Evolutionary conservation across 2,329 filamentous ascomycete genomes (phyloP).

Genomic region (Tolypocladium album): DNA sequence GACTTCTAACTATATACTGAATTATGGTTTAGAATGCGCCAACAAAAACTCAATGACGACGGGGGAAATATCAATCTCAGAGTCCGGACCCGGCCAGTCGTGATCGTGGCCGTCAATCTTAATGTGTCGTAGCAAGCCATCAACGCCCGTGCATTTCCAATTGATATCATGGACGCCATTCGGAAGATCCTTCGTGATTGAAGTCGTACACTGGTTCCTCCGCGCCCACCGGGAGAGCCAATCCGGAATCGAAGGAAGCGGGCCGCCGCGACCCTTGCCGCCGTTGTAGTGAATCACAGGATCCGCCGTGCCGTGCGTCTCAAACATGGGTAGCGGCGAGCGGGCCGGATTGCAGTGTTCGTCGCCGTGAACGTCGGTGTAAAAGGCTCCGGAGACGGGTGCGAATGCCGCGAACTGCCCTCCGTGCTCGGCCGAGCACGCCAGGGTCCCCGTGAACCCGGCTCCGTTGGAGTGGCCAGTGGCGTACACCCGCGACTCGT

Average conservation of each 20-base stretch:
- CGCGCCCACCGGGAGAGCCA: slow-evolving; percentile 27
- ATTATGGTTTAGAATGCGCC: slow-evolving; percentile 1
- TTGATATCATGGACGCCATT: slow-evolving; percentile 6
- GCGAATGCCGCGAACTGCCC: slow-evolving; percentile 30
- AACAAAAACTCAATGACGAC: slow-evolving; percentile 5
- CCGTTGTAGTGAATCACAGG: slow-evolving; percentile 33
- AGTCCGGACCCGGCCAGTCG: slow-evolving; percentile 5
- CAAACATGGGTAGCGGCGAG: slow-evolving; percentile 35
- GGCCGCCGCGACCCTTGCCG: slow-evolving; percentile 25
- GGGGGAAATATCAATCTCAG: slow-evolving; percentile 1
- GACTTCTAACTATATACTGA: too few relatives aligned
- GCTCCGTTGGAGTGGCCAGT: slow-evolving; percentile 33
- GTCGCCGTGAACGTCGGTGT: slow-evolving; percentile 20
- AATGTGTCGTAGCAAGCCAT: slow-evolving; percentile 8
- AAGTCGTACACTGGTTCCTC: slow-evolving; percentile 9
- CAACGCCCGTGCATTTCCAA: slow-evolving; percentile 6
- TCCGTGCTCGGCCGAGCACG: slow-evolving; percentile 25
- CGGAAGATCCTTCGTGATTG: neutral
- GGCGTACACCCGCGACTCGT: slow-evolving; percentile 29
- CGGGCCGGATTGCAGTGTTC: slow-evolving; percentile 21
- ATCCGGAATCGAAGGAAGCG: slow-evolving; percentile 30
- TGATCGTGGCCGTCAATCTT: slow-evolving; percentile 8
- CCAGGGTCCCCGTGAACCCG: slow-evolving; percentile 30
- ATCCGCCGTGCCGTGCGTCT: slow-evolving; percentile 39
- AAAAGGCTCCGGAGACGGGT: slow-evolving; percentile 28